Percentiles rank a stretch among this genome's conserved stretches.
phyloP scores from a whole-genome alignment of 225 moss, liverwort and hornwort genomes.

The Sphagnum contortum region DNA sequence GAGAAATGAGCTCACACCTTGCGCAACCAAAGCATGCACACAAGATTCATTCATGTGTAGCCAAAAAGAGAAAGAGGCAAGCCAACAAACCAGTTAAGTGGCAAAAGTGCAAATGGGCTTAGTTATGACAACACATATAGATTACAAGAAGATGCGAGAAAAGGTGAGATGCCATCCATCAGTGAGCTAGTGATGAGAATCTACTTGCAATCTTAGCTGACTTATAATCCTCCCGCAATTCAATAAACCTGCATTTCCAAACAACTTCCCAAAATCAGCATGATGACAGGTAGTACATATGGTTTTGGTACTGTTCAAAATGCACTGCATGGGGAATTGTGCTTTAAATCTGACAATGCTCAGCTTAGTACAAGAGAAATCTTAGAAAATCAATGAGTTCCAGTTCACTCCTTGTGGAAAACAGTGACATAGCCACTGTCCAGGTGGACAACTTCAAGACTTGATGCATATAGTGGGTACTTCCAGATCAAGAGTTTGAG shows the following conservation, averaged over 20 bases:
- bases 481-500: background rate
- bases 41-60: too few relatives aligned
- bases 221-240: conserved; percentile 83
- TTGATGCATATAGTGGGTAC: background rate
- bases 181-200: conserved; percentile 58
- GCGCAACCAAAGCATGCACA: too few relatives aligned
- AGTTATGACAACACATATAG: too few relatives aligned
- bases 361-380: too few relatives aligned
- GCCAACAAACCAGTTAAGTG: too few relatives aligned
- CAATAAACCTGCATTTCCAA: conserved; percentile 64
- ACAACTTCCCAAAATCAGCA: background rate
- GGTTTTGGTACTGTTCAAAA: too few relatives aligned
- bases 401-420: background rate
- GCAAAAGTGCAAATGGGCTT: too few relatives aligned
- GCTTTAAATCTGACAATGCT: conserved; percentile 1
- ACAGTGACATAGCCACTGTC: background rate
- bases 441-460: background rate
- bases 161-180: background rate
- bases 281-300: too few relatives aligned
- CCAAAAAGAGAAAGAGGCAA: too few relatives aligned
- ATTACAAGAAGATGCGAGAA: too few relatives aligned
- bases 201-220: conserved; percentile 82
- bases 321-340: too few relatives aligned
- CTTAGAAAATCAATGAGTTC: background rate
- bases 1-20: too few relatives aligned